Evolutionary conservation across 140 eudicot species (phyloP).

Genomic region (Senecio squalidus): DNA sequence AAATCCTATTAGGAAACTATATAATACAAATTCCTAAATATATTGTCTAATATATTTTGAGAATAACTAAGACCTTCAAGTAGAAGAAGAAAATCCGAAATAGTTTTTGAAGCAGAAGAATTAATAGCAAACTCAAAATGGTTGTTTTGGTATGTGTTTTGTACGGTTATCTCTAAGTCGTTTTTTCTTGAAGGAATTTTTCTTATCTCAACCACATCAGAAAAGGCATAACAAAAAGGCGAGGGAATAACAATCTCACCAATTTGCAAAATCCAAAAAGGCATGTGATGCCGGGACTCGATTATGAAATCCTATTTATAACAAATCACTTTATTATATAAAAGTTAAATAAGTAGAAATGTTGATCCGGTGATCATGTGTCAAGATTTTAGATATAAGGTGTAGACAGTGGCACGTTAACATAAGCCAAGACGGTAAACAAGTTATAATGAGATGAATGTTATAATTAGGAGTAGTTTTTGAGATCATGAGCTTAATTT

Average conservation of each 20-base stretch:
- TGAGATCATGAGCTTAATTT: too few relatives aligned
- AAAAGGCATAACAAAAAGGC: background rate
- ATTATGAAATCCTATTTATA: background rate
- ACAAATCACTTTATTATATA: background rate
- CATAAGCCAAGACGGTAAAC: slow-evolving; percentile 7
- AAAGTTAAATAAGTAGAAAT: background rate
- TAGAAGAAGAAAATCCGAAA: background rate
- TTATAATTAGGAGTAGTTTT: too few relatives aligned
- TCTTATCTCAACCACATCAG: slow-evolving; percentile 8
- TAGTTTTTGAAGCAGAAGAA: background rate
- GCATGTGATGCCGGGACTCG: slow-evolving; percentile 3
- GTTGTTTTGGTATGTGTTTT: background rate
- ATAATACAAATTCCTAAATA: too few relatives aligned
- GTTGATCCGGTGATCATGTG: background rate
- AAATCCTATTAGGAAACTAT: too few relatives aligned
- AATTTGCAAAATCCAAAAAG: slow-evolving; percentile 1
- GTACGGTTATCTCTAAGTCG: background rate
- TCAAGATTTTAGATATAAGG: background rate
- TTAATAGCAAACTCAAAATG: background rate
- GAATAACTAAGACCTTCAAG: background rate
- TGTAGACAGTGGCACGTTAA: background rate
- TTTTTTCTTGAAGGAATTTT: background rate
- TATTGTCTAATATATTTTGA: too few relatives aligned
- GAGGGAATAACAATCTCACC: slow-evolving; percentile 10
- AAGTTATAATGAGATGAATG: too few relatives aligned